phyloP scores from a whole-genome alignment of 73 alveolate species.

The Paramecium octaurelia region DNA sequence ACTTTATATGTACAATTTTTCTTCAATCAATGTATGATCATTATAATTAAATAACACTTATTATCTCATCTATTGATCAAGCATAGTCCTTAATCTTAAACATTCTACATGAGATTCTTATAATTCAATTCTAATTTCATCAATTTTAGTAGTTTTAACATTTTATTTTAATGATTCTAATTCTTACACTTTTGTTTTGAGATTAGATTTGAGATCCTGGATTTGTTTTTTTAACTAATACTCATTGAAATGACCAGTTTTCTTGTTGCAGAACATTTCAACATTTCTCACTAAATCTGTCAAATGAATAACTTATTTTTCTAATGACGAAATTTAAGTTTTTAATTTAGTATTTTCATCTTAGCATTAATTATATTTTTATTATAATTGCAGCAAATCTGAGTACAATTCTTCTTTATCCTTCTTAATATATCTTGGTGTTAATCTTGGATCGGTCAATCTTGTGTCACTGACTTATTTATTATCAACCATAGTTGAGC shows the following conservation, averaged over 20 bases:
- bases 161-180: background rate
- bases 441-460: conserved; percentile 1
- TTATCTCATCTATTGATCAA: background rate
- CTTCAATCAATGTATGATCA: conserved; percentile 25
- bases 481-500: background rate
- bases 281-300: conserved; percentile 32
- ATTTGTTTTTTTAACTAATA: background rate
- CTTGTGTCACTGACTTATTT: background rate
- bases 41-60: background rate
- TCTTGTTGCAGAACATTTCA: conserved; percentile 1
- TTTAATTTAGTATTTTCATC: conserved; percentile 34
- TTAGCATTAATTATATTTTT: background rate
- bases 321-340: background rate
- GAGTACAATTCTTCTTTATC: conserved; percentile 33
- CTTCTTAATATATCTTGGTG: conserved; percentile 14
- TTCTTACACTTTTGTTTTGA: background rate
- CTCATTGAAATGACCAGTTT: background rate
- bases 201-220: background rate
- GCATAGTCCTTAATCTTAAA: background rate
- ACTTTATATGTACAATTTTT: conserved; percentile 11
- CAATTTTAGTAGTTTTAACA: background rate
- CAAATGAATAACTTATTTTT: background rate
- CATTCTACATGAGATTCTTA: conserved; percentile 24
- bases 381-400: background rate
- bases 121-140: conserved; percentile 41